phyloP scores from a whole-genome alignment of 129 eudicot genomes.

The Apium graveolens region DNA sequence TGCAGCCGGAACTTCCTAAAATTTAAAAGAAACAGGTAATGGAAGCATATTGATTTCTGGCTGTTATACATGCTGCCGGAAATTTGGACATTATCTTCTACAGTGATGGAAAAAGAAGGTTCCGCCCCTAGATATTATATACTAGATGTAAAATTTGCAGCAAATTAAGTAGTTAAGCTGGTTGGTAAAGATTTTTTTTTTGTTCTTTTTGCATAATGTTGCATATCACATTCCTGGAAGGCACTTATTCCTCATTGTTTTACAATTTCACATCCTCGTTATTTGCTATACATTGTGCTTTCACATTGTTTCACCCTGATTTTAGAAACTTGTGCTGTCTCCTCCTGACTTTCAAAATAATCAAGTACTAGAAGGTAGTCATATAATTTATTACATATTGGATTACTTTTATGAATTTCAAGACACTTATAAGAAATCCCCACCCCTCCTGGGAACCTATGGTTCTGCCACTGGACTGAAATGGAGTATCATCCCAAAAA shows the following conservation, averaged over 20 bases:
- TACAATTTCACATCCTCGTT: too few relatives aligned
- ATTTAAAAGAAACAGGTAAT: slow-evolving; percentile 10
- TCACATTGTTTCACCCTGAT: background rate
- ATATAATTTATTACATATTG: background rate
- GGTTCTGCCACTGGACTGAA: background rate
- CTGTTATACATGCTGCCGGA: background rate
- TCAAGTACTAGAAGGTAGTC: background rate
- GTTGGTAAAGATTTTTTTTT: background rate
- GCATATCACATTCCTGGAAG: background rate
- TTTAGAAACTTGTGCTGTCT: too few relatives aligned
- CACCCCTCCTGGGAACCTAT: background rate
- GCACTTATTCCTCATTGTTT: background rate
- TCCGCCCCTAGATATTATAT: background rate
- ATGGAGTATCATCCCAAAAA: background rate
- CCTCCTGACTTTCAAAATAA: background rate
- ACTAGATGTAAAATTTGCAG: background rate
- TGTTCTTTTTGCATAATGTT: too few relatives aligned
- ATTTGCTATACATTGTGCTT: background rate
- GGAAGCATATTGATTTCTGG: background rate
- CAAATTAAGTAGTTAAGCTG: background rate
- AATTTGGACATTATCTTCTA: background rate
- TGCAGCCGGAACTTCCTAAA: slow-evolving; percentile 80
- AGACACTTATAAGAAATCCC: background rate
- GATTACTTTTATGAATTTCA: too few relatives aligned
- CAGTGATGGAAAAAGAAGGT: background rate